Percentiles rank a stretch among this genome's conserved stretches.
Evolutionary conservation across 768 basidiomycete genomes (phyloP).

Genomic region (Omphalotus guepiniiformis): DNA sequence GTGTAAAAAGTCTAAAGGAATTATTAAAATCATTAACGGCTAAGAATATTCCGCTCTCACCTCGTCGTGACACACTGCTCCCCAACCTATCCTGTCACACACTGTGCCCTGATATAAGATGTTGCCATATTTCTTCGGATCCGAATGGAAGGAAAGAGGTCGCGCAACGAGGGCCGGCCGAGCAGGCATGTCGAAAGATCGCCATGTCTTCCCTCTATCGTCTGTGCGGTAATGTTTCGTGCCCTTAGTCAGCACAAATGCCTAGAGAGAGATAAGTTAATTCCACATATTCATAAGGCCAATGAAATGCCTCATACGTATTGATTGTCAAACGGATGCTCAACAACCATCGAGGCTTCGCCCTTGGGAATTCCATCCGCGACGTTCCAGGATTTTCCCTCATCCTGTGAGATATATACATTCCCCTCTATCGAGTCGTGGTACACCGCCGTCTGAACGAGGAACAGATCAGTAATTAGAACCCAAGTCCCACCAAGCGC

Average conservation of each 20-base stretch:
- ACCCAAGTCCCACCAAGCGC: neutral
- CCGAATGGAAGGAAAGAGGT: conserved; percentile 87
- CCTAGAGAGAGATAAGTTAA: conserved; percentile 40
- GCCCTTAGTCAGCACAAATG: conserved; percentile 78
- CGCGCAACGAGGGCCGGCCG: conserved; percentile 51
- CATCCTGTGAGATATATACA: conserved; percentile 78
- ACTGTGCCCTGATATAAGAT: conserved; percentile 75
- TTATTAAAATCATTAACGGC: conserved; percentile 9
- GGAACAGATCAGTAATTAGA: conserved; percentile 11
- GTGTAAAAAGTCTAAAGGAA: conserved; percentile 79
- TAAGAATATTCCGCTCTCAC: conserved; percentile 33
- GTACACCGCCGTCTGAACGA: conserved; percentile 69
- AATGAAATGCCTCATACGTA: conserved; percentile 31
- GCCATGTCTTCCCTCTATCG: conserved; percentile 88
- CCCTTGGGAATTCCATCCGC: conserved; percentile 52
- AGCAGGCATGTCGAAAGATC: conserved; percentile 64
- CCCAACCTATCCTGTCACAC: conserved; percentile 57
- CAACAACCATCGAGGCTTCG: conserved; percentile 65
- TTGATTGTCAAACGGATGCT: conserved; percentile 81
- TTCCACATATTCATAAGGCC: neutral
- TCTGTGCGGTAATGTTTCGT: conserved; percentile 82
- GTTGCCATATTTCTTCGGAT: conserved; percentile 61
- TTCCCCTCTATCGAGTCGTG: conserved; percentile 69
- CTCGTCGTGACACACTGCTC: conserved; percentile 64
- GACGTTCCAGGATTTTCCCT: conserved; percentile 69